These are phyloP conservation scores for Exophiala mesophila DNA, from an alignment of 2,329 filamentous ascomycete species.

Conservation along the genomic window DNA sequence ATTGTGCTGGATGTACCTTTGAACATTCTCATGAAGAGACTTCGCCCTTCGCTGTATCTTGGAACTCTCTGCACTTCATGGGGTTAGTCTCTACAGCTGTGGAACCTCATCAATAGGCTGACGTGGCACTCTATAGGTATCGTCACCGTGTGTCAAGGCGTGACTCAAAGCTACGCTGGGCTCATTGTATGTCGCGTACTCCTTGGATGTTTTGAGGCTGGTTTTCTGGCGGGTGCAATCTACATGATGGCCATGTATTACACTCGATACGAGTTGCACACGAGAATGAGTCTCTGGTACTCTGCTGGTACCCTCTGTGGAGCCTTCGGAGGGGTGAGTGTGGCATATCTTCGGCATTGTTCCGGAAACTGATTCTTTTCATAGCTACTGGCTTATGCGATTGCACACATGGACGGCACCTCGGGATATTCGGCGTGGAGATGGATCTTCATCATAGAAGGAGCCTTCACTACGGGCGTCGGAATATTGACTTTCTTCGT, in stretches of 20 bases:
- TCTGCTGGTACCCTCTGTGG: conserved; percentile 32
- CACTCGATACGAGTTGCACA: conserved; percentile 25
- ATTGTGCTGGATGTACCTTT: conserved; percentile 36
- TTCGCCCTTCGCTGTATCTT: conserved; percentile 10
- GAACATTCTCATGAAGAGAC: conserved; percentile 38
- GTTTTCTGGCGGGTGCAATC: conserved; percentile 32
- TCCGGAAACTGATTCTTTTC: conserved; percentile 31
- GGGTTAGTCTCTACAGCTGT: too few relatives aligned
- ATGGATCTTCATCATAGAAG: conserved; percentile 9
- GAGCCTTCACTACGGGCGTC: background rate
- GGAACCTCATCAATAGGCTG: too few relatives aligned
- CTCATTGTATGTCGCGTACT: conserved; percentile 29
- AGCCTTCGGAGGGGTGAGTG: conserved; percentile 34
- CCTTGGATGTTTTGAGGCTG: conserved; percentile 31
- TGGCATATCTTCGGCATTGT: too few relatives aligned
- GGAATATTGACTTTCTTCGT: background rate
- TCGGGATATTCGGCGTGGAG: conserved; percentile 23
- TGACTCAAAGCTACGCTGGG: conserved; percentile 27
- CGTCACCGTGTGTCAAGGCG: conserved; percentile 35
- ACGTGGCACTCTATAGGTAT: too few relatives aligned
- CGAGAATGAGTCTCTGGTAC: conserved; percentile 18
- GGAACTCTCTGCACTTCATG: conserved; percentile 6
- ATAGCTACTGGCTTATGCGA: conserved; percentile 47
- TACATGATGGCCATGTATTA: conserved; percentile 20
- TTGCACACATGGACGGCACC: conserved; percentile 46